Evolutionary conservation across 2,329 filamentous ascomycete genomes (phyloP), one percentile per base, ranked within the genome.

Genomic region (Trichoderma atroviride): DNA sequence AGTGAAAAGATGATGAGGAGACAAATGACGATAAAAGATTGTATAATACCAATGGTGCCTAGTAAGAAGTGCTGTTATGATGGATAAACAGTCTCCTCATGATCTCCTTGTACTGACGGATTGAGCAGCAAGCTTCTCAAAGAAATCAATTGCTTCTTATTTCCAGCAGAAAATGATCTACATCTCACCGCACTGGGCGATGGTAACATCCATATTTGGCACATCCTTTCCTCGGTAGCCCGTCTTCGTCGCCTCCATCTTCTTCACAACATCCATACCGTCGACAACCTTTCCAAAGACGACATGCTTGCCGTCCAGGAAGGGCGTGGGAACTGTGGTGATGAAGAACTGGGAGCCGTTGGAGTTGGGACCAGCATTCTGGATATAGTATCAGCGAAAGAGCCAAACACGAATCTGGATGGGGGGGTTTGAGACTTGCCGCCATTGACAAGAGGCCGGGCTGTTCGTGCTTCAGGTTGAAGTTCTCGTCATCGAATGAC

Each of bases 331-430:
- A 2, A 91, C 91, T 0, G 92, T 96, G 2, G 94, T 97, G 83
- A 98, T 95, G 85, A 99, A 99, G 85, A 99, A 99, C 78, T 98
- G 96, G 70, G 89, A 94, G 47, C 96, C 96, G 80, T 98, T 98
- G 73, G 92, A 95, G 81, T 97, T 92, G 66, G 92, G 92, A 0
- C 95, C 95, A 33, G 92, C 92, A 79, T 97, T 97, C 91, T 96
- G 71, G 7, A 50, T 5, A 6, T 7, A 13, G 62, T 57, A 64
- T 40, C 33, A 62, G 61, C n/a, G 11, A 40, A 29, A 11, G 31
- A 13, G 29, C n/a, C 22, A 50, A 52, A 6, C 10, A 22, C n/a
- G 24, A n/a, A 37, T 53, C 11, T 14, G 5, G 37, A 11, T n/a
- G n/a, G n/a, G 10, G 16, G 27, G 16, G 4, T 29, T 22, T 31